Conservation (phyloP, 805 yeast species). For the Grigorovia transvaalensis region DNA sequence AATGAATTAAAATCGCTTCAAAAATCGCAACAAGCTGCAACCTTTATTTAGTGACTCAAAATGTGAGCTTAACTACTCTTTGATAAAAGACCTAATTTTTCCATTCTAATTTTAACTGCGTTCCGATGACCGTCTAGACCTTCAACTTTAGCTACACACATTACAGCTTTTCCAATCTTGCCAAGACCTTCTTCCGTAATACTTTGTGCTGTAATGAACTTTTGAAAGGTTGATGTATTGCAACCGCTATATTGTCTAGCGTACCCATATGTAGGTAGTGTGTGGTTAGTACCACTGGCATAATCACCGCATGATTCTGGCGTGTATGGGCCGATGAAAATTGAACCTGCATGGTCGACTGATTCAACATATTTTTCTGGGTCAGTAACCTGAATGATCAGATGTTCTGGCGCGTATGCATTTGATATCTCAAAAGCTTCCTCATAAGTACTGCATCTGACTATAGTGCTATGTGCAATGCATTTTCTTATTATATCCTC, state of each 20-base stretch:
- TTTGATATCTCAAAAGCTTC: constrained; percentile 85
- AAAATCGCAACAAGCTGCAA: no score
- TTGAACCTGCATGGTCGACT: constrained; percentile 90
- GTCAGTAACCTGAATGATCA: constrained; percentile 78
- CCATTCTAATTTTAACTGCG: constrained; percentile 92
- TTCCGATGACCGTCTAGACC: constrained; percentile 96
- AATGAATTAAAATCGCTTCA: no score
- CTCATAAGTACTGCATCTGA: constrained; percentile 55
- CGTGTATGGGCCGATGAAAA: constrained; percentile 90
- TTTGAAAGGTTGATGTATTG: constrained; percentile 90
- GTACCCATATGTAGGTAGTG: constrained; percentile 96
- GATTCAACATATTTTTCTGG: constrained; percentile 61
- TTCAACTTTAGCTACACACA: constrained; percentile 90
- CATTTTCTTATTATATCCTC: constrained; percentile 88
- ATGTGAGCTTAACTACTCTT: constrained; percentile 13
- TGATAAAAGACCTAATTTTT: constrained; percentile 52
- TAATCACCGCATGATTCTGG: constrained; percentile 99
- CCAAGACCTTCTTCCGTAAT: constrained; percentile 76
- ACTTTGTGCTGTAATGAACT: constrained; percentile 88
- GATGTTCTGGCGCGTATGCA: constrained; percentile 94
- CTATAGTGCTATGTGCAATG: constrained; percentile 80
- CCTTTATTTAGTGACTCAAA: no score
- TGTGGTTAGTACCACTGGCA: constrained; percentile 96
- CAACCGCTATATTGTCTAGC: constrained; percentile 97
- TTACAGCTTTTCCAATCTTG: constrained; percentile 91